phyloP scores from a whole-genome alignment of 2,329 filamentous ascomycete species.

The Claviceps fusiformis region DNA sequence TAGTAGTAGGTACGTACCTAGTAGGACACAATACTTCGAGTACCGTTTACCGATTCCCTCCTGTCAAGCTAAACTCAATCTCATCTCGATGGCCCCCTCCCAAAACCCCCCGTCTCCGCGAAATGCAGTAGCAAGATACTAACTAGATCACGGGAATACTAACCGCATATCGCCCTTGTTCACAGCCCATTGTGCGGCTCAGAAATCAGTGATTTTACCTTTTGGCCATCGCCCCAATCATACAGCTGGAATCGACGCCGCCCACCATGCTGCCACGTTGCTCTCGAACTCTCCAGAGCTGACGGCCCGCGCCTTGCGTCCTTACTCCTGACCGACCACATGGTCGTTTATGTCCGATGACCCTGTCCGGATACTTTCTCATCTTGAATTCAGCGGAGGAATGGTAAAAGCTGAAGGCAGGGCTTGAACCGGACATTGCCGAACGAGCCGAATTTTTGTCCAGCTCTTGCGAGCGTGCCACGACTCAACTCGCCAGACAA shows the following conservation, averaged over 20 bases:
- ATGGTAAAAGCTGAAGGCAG: constrained; percentile 1
- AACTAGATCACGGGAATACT: not conserved
- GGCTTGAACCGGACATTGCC: not conserved
- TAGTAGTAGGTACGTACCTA: not conserved
- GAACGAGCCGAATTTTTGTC: not conserved
- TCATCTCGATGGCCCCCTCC: not conserved
- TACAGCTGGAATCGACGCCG: constrained; percentile 3
- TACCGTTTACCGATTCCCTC: not conserved
- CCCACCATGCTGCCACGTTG: constrained; percentile 1
- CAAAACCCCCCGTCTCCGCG: not conserved
- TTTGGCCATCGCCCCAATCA: not conserved
- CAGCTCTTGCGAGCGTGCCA: not conserved
- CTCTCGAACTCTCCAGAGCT: not conserved
- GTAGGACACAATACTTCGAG: not conserved
- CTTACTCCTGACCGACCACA: not conserved
- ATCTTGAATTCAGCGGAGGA: not conserved
- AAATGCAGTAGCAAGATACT: not conserved
- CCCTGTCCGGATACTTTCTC: not conserved
- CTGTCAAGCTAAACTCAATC: not conserved
- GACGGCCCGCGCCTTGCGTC: not conserved
- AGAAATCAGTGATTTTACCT: not conserved
- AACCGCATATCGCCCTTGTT: not conserved
- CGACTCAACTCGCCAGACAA: not conserved
- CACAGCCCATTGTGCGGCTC: not conserved
- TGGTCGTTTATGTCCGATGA: not conserved